phyloP scores from a whole-genome alignment of 2,329 filamentous ascomycete species.

The Chaetomium sp. region DNA sequence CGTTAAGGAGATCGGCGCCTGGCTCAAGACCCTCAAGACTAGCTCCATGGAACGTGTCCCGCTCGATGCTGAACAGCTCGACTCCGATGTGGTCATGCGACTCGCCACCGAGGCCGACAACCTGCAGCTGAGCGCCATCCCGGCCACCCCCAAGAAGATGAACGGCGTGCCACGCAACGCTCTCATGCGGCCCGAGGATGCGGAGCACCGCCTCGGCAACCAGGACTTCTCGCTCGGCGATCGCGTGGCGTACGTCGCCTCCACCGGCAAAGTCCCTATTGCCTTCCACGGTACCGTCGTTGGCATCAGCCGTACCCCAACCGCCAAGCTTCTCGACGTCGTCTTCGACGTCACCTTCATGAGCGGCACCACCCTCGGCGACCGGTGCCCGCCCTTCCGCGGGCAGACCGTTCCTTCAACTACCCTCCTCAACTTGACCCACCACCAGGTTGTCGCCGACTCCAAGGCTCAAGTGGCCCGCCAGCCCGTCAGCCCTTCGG shows the following conservation, averaged over 20 bases:
- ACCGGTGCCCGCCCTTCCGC: slow-evolving; percentile 85
- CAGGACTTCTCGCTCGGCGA: slow-evolving; percentile 83
- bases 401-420: slow-evolving; percentile 84
- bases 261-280: slow-evolving; percentile 91
- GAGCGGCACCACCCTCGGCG: slow-evolving; percentile 88
- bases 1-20: slow-evolving; percentile 88
- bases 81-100: slow-evolving; percentile 77
- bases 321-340: slow-evolving; percentile 76
- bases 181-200: slow-evolving; percentile 86
- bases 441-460: slow-evolving; percentile 71
- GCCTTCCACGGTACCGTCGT: slow-evolving; percentile 89
- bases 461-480: slow-evolving; percentile 53
- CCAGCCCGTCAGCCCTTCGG: slow-evolving; percentile 38
- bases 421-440: slow-evolving; percentile 81
- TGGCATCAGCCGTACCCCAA: slow-evolving; percentile 81
- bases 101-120: slow-evolving; percentile 71
- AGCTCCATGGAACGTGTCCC: slow-evolving; percentile 95
- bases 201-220: slow-evolving; percentile 83
- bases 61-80: slow-evolving; percentile 90
- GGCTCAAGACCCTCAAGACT: slow-evolving; percentile 86
- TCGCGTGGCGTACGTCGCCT: slow-evolving; percentile 85
- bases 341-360: slow-evolving; percentile 95
- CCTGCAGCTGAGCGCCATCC: slow-evolving; percentile 42
- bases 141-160: slow-evolving; percentile 60
- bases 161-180: slow-evolving; percentile 79